Conservation (phyloP, 257 asterid genomes). For the Plectranthus barbatus region DNA sequence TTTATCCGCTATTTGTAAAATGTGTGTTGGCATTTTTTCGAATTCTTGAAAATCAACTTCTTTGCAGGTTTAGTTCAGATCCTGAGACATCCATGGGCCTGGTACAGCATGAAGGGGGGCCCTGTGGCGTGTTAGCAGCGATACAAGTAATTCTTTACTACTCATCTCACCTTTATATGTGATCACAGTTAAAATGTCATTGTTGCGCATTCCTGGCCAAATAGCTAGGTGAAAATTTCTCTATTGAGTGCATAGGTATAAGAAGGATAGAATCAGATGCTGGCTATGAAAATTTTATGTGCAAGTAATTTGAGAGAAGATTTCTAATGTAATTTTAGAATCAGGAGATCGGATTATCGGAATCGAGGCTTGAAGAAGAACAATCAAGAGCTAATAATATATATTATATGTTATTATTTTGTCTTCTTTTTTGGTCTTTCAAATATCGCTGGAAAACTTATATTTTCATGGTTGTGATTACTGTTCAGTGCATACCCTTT, state of each 20-base stretch:
- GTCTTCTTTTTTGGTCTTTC: neutral
- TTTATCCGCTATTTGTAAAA: neutral
- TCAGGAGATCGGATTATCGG: neutral
- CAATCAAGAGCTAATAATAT: too few species aligned
- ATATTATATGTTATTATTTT: neutral
- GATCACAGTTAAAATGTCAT: neutral
- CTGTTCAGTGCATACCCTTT: neutral
- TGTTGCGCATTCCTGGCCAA: conserved; percentile 1
- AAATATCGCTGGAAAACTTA: neutral
- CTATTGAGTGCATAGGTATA: neutral
- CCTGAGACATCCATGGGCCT: conserved; percentile 92
- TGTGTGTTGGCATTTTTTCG: conserved; percentile 14
- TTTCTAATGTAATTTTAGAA: neutral
- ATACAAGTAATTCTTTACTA: conserved; percentile 58
- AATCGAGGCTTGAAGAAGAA: too few species aligned
- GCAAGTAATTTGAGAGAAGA: neutral
- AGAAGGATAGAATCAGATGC: neutral
- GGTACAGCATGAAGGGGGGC: conserved; percentile 99
- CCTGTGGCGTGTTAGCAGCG: conserved; percentile 96
- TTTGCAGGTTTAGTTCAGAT: conserved; percentile 77
- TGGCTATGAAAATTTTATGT: neutral
- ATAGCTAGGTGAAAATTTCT: neutral
- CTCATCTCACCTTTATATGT: conserved; percentile 10
- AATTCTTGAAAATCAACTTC: conserved; percentile 6
- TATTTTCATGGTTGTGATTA: neutral